Conservation (phyloP, 805 yeast species). For the Wickerhamiella allomyrinae region DNA sequence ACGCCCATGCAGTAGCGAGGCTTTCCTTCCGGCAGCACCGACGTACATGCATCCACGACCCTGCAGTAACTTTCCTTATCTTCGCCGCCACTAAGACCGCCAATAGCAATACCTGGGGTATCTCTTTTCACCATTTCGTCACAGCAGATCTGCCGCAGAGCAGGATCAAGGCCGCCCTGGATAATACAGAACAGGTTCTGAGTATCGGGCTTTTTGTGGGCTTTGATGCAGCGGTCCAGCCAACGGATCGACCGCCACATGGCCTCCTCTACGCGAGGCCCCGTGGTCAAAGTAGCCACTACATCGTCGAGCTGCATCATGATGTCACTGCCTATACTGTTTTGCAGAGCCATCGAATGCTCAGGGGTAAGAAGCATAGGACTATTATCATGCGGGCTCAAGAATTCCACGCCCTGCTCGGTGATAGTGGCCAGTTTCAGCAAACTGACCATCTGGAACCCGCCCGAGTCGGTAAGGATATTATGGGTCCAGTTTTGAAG, state of each 20-base stretch:
- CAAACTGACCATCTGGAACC: slow-evolving; percentile 34
- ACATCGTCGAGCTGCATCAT: slow-evolving; percentile 37
- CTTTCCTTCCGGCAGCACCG: slow-evolving; percentile 28
- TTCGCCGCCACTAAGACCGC: slow-evolving; percentile 35
- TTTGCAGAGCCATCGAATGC: slow-evolving; percentile 33
- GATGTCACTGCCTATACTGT: slow-evolving; percentile 32
- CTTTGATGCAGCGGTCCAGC: slow-evolving; percentile 32
- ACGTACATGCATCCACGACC: slow-evolving; percentile 30
- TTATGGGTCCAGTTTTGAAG: slow-evolving; percentile 31
- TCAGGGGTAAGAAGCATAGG: slow-evolving; percentile 35
- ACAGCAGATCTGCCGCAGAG: slow-evolving; percentile 28
- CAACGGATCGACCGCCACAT: slow-evolving; percentile 32
- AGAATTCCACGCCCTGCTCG: slow-evolving; percentile 32
- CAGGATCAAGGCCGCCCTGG: slow-evolving; percentile 33
- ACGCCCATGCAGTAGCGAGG: slow-evolving; percentile 36
- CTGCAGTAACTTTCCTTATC: slow-evolving; percentile 29
- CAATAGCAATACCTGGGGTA: slow-evolving; percentile 35
- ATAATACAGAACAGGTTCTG: slow-evolving; percentile 33
- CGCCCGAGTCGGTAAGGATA: slow-evolving; percentile 33
- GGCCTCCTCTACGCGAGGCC: slow-evolving; percentile 33
- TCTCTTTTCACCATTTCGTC: slow-evolving; percentile 30
- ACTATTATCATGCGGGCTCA: slow-evolving; percentile 33
- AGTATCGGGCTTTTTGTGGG: slow-evolving; percentile 30
- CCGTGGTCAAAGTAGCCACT: slow-evolving; percentile 31
- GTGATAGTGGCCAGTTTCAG: slow-evolving; percentile 33